Evolutionary conservation across 495 filamentous ascomycete genomes (phyloP).

Genomic region (Tuber calosporum): DNA sequence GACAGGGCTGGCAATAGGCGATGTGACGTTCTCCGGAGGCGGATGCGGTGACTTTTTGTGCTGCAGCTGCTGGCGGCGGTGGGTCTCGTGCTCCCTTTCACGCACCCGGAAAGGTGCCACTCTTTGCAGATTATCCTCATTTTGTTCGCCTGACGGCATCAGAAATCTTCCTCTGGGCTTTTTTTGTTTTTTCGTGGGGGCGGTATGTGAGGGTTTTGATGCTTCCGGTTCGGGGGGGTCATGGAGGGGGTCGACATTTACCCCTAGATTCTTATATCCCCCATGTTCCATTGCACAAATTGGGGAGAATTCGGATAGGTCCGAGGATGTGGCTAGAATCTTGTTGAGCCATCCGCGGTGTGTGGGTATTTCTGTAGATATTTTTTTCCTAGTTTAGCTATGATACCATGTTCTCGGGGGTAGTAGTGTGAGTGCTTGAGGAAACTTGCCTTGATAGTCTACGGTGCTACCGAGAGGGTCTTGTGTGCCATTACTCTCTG

Average conservation of each 20-base stretch:
- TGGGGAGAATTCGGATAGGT: background rate
- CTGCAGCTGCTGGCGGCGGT: background rate
- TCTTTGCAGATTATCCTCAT: constrained; percentile 7
- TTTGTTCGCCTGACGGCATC: background rate
- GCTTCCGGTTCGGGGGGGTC: background rate
- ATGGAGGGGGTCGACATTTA: background rate
- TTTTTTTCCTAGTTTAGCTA: background rate
- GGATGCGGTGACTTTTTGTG: background rate
- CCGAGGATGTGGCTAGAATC: background rate
- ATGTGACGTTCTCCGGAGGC: constrained; percentile 7
- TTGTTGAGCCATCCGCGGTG: background rate
- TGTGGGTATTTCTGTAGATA: background rate
- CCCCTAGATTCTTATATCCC: background rate
- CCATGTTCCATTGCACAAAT: background rate
- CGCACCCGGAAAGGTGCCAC: constrained; percentile 19
- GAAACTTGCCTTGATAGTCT: background rate
- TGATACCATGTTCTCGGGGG: background rate
- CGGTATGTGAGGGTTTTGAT: background rate
- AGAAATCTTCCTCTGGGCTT: background rate
- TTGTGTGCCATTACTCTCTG: background rate
- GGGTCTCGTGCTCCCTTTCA: background rate
- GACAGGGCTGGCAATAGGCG: constrained; percentile 14
- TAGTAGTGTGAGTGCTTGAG: background rate
- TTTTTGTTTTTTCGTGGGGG: background rate
- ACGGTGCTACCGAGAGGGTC: background rate